Evolutionary conservation across 2,329 filamentous ascomycete genomes (phyloP).

Genomic region (Colletotrichum sp.): DNA sequence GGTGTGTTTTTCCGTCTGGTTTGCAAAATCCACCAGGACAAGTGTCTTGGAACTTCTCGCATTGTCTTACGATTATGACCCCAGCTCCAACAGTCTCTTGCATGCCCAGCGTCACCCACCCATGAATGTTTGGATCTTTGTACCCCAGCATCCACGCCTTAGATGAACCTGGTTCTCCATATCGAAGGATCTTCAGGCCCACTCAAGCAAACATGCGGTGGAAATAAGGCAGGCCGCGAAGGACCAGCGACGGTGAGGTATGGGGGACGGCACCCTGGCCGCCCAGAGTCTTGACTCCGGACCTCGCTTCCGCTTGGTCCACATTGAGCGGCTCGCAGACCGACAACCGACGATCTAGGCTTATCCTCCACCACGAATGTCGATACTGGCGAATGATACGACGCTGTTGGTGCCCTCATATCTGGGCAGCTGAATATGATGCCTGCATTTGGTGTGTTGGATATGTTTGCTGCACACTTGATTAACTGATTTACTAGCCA

Average conservation of each 20-base stretch:
- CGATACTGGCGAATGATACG: neutral
- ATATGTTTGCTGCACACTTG: neutral
- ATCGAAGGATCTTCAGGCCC: neutral
- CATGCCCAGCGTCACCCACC: neutral
- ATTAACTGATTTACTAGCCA: neutral
- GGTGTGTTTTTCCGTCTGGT: neutral
- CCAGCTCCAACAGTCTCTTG: neutral
- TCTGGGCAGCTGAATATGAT: neutral
- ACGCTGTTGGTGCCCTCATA: neutral
- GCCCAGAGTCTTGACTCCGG: neutral
- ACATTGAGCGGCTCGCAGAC: neutral
- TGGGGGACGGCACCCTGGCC: neutral
- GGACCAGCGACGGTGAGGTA: neutral
- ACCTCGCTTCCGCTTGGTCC: neutral
- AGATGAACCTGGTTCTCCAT: neutral
- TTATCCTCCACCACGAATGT: neutral
- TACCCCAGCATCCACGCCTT: neutral
- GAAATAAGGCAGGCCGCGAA: neutral
- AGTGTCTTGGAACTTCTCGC: neutral
- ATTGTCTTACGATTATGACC: neutral
- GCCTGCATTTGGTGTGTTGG: neutral
- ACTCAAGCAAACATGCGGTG: neutral
- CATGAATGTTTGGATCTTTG: neutral
- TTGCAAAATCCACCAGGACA: neutral
- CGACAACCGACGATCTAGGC: neutral